phyloP scores from a whole-genome alignment of 306 rosid species.

The Trifolium dubium region DNA sequence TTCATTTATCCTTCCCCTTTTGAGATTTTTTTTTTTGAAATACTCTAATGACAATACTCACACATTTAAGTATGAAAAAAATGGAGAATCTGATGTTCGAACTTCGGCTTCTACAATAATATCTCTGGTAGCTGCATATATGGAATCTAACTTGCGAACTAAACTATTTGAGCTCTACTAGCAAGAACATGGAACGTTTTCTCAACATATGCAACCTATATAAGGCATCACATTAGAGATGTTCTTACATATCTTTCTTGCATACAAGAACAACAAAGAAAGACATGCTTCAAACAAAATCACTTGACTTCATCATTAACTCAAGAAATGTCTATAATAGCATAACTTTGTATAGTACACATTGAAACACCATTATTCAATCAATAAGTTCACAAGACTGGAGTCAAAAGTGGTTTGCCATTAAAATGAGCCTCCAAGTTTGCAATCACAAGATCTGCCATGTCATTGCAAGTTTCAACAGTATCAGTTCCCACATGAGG shows the following conservation, averaged over 20 bases:
- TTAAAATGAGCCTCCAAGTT: slow-evolving; percentile 70
- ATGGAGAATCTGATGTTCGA: no score
- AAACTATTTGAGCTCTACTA: neutral
- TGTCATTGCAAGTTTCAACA: slow-evolving; percentile 58
- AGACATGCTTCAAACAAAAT: neutral
- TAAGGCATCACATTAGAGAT: neutral
- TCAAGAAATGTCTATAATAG: neutral
- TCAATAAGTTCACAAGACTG: slow-evolving; percentile 43
- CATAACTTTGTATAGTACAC: neutral
- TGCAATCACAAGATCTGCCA: slow-evolving; percentile 69
- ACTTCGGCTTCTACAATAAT: no score
- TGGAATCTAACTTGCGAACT: no score
- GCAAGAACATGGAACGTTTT: neutral
- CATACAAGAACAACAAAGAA: slow-evolving; percentile 4
- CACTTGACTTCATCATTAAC: neutral
- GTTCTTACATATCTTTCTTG: neutral
- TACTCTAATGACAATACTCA: no score
- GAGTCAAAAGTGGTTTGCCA: slow-evolving; percentile 58
- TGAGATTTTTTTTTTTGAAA: no score
- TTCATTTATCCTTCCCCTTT: neutral
- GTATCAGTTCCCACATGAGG: slow-evolving; percentile 76
- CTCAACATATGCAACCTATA: neutral
- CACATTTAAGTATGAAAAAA: no score
- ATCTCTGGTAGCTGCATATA: no score
- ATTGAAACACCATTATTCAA: slow-evolving; percentile 6